These are phyloP conservation scores for Lepidium didymum DNA, from an alignment of 345 rosid genomes.

Conservation along the genomic window DNA sequence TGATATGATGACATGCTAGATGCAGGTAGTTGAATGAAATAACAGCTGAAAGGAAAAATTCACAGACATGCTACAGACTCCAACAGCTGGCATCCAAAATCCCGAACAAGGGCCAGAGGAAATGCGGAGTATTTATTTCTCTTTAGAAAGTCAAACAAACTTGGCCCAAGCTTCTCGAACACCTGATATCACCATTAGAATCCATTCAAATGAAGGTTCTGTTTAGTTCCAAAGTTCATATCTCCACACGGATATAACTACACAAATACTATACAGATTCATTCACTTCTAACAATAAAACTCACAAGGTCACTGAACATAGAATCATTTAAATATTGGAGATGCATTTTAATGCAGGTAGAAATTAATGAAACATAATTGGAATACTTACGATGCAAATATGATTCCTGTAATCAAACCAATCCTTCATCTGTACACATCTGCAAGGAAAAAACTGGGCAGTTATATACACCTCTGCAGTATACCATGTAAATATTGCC, in stretches of 20 bases:
- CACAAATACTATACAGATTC: constrained; percentile 12
- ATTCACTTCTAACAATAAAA: neutral
- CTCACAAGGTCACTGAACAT: neutral
- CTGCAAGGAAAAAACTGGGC: constrained; percentile 37
- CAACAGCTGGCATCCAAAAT: constrained; percentile 93
- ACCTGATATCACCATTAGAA: constrained; percentile 81
- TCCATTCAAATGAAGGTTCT: constrained; percentile 51
- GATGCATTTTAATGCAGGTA: neutral
- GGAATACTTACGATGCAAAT: constrained; percentile 64
- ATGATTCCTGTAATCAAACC: constrained; percentile 77
- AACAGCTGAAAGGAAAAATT: constrained; percentile 36
- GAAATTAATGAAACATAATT: neutral
- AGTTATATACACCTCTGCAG: neutral
- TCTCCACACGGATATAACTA: constrained; percentile 23
- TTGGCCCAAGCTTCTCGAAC: constrained; percentile 97
- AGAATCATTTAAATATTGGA: neutral
- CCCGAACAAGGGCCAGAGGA: constrained; percentile 90
- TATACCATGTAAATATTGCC: neutral
- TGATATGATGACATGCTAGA: constrained; percentile 12
- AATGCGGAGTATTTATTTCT: constrained; percentile 85
- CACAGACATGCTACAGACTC: constrained; percentile 95
- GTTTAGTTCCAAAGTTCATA: constrained; percentile 41
- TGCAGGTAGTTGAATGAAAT: constrained; percentile 1
- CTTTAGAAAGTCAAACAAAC: constrained; percentile 90
- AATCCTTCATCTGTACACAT: constrained; percentile 57